Evolutionary conservation across 257 asterid species (phyloP), one percentile per base, ranked within the genome.

Genomic region (Solanum chmielewskii): DNA sequence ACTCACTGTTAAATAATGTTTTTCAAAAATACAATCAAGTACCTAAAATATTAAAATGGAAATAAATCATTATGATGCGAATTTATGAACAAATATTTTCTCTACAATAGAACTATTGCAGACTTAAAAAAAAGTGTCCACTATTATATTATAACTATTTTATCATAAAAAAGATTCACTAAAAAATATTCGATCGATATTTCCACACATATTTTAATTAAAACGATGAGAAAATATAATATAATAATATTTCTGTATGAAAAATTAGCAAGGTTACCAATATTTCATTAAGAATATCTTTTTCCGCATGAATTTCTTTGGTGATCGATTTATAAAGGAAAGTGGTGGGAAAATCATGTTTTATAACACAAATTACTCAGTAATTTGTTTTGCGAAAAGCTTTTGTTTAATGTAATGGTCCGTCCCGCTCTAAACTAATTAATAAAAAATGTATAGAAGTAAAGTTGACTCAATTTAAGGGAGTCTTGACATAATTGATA

Each of bases 1-100:
- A 96, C 92, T 94, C 98, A 83, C 97, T 98, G 23, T 98, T 98
- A 94, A 95, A 95, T 13, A 98, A 98, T 49, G 76, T 92, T 94
- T 75, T 93, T 68, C 98, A 93, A 20, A 52, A 94, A 85, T 91
- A 96, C 91, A 97, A 90, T 89, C 94, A 97, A 88, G 92, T 10
- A 95, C 93, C 98, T 97, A 94, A 77, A 92, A 87, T 41, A 86
- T 31, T 76, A 45, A 77, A 45, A 77, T 77, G 10, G 16, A 16
- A 20, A 15, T 25, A 44, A 77, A 39, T 27, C 35, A 42, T 42
- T 77, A n/a, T n/a, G 37, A 6, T n/a, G 37, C 12, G 0, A 14
- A 41, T 31, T 25, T 42, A 13, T 42, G 39, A 25, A 45, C 21
- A 44, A 2, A 15, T 13, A 14, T 44, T 77, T 44, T 9, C 35